A percentile compares a stretch with the other conserved stretches of the same genome.
These are phyloP conservation scores for Cunninghamia lanceolata DNA, from an alignment of 75 land plant genomes.

Conservation along the genomic window DNA sequence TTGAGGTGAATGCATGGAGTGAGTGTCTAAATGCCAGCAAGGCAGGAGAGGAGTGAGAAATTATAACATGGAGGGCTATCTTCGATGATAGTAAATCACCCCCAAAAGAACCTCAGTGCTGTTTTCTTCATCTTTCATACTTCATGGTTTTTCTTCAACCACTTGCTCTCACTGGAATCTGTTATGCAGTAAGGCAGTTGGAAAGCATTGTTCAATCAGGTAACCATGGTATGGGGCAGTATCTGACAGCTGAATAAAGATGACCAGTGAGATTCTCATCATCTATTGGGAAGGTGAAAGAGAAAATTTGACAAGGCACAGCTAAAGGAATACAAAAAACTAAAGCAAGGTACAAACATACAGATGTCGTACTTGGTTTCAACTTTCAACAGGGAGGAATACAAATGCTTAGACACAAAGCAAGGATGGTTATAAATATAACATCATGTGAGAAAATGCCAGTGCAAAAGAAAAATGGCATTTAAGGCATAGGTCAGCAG, in stretches of 20 bases:
- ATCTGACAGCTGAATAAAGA: no score
- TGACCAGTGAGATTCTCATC: no score
- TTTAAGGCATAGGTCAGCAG: not conserved
- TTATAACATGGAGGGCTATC: not conserved
- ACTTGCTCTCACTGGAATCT: not conserved
- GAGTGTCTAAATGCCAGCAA: not conserved
- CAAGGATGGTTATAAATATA: not conserved
- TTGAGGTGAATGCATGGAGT: not conserved
- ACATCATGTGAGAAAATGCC: not conserved
- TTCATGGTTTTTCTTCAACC: not conserved
- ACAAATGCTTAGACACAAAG: not conserved
- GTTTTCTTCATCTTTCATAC: not conserved
- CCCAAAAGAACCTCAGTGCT: not conserved
- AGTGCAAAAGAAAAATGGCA: not conserved
- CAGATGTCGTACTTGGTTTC: not conserved
- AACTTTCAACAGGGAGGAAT: not conserved
- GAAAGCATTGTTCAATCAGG: not conserved
- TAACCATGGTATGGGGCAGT: not conserved
- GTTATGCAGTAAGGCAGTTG: not conserved
- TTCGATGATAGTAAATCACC: not conserved
- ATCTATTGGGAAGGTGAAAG: no score
- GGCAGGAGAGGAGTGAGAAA: not conserved
- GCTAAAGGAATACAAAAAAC: not conserved
- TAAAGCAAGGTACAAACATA: not conserved
- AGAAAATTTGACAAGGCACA: no score